Evolutionary conservation across 2,329 filamentous ascomycete genomes (phyloP).

Genomic region (Aspergillus quadrilineatus): DNA sequence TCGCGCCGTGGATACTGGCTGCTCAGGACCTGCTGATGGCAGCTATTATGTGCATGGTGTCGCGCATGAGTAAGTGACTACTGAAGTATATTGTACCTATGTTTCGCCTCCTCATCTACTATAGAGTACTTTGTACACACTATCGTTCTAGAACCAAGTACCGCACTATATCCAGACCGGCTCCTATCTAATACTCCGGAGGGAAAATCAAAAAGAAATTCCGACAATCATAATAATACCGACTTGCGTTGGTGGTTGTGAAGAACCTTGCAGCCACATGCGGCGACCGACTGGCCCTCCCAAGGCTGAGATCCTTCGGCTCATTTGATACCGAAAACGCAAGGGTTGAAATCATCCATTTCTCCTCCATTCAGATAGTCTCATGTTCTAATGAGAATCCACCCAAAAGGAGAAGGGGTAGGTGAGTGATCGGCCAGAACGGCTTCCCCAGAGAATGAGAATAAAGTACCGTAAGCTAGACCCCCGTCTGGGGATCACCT

Average conservation of each 20-base stretch:
- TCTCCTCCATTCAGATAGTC: not conserved
- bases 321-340: slow-evolving; percentile 6
- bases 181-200: not conserved
- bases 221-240: not conserved
- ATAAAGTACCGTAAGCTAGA: not conserved
- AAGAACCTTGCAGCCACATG: slow-evolving; percentile 17
- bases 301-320: slow-evolving; percentile 17
- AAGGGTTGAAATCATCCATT: not conserved
- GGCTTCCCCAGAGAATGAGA: slow-evolving; percentile 6
- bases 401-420: not conserved
- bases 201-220: not conserved
- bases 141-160: not conserved
- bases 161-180: not conserved
- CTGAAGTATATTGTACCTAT: not conserved
- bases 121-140: not conserved
- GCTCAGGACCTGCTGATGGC: slow-evolving; percentile 7
- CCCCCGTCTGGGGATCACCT: not conserved
- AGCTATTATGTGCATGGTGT: slow-evolving; percentile 14
- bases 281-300: slow-evolving; percentile 7
- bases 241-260: not conserved
- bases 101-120: not conserved
- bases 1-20: slow-evolving; percentile 4
- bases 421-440: not conserved
- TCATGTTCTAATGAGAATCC: not conserved
- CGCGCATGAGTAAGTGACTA: slow-evolving; percentile 8